Evolutionary conservation across 148 eudicot species (phyloP).

Genomic region (Pharnaceum exiguum): DNA sequence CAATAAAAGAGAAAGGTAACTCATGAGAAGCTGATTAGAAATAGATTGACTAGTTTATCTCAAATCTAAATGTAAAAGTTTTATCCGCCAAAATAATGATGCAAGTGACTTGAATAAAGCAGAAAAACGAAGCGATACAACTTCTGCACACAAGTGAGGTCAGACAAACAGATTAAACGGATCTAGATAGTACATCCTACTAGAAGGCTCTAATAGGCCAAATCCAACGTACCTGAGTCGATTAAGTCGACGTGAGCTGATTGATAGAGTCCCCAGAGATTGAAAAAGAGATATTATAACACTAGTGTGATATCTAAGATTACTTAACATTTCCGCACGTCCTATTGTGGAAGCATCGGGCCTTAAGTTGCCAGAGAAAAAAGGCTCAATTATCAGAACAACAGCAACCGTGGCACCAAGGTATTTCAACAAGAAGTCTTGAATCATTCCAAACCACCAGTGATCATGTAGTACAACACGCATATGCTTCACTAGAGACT

Average conservation of each 20-base stretch:
- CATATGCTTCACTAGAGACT: conserved; percentile 76
- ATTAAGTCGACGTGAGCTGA: conserved; percentile 90
- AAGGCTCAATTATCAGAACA: conserved; percentile 92
- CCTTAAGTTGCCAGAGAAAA: conserved; percentile 84
- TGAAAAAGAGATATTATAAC: conserved; percentile 92
- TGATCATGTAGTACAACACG: conserved; percentile 80
- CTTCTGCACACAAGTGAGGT: too few species aligned
- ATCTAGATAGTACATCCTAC: too few species aligned
- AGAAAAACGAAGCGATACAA: too few species aligned
- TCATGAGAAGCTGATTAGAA: neutral
- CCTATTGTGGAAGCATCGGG: conserved; percentile 95
- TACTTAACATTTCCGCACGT: conserved; percentile 98
- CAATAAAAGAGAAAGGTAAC: neutral
- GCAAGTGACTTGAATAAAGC: too few species aligned
- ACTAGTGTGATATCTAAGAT: conserved; percentile 95
- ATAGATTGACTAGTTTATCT: too few species aligned
- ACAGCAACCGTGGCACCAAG: conserved; percentile 99
- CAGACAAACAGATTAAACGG: too few species aligned
- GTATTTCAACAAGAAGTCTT: conserved; percentile 90
- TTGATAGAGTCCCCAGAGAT: conserved; percentile 86
- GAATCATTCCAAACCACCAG: conserved; percentile 99
- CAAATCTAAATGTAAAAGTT: too few species aligned
- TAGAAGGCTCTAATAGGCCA: neutral
- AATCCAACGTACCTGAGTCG: conserved; percentile 68
- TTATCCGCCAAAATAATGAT: too few species aligned